phyloP scores from a whole-genome alignment of 2,329 filamentous ascomycete genomes.

The Sphaerulina vaccinii region DNA sequence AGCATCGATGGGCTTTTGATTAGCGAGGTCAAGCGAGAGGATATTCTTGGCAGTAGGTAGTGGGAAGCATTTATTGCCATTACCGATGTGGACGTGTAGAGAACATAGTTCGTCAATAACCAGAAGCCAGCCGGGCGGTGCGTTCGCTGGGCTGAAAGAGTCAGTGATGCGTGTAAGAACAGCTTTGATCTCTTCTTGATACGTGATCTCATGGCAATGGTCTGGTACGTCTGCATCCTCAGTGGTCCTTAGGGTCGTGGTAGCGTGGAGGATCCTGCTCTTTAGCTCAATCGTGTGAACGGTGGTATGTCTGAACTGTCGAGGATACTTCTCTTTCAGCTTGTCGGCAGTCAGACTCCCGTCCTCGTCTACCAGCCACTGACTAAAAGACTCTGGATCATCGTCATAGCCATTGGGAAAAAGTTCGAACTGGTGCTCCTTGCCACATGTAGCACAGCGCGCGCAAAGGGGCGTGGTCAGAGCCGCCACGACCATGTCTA shows the following conservation, averaged over 20 bases:
- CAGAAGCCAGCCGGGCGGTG: constrained; percentile 20
- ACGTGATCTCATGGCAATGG: constrained; percentile 17
- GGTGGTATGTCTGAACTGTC: neutral
- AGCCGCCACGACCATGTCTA: constrained; percentile 1
- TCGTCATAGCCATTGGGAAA: neutral
- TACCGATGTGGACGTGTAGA: constrained; percentile 37
- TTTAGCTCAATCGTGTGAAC: constrained; percentile 16
- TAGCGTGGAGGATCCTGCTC: constrained; percentile 12
- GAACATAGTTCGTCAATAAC: constrained; percentile 28
- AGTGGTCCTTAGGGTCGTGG: neutral
- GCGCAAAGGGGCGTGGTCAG: neutral
- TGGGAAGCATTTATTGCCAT: constrained; percentile 27
- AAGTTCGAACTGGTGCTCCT: neutral
- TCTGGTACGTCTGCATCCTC: neutral
- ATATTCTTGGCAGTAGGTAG: constrained; percentile 32
- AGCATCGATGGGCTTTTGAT: constrained; percentile 31
- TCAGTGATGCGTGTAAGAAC: constrained; percentile 15
- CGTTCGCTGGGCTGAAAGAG: constrained; percentile 10
- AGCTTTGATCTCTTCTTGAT: constrained; percentile 19
- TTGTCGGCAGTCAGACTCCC: neutral
- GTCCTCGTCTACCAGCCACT: neutral
- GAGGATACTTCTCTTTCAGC: neutral
- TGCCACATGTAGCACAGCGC: constrained; percentile 2
- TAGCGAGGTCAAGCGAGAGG: constrained; percentile 28
- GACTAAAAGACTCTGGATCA: too few species aligned